A percentile compares a stretch with the other conserved stretches of the same genome.
Evolutionary conservation across 495 filamentous ascomycete genomes (phyloP).

Genomic region (Podospora bellae-mahoneyi): DNA sequence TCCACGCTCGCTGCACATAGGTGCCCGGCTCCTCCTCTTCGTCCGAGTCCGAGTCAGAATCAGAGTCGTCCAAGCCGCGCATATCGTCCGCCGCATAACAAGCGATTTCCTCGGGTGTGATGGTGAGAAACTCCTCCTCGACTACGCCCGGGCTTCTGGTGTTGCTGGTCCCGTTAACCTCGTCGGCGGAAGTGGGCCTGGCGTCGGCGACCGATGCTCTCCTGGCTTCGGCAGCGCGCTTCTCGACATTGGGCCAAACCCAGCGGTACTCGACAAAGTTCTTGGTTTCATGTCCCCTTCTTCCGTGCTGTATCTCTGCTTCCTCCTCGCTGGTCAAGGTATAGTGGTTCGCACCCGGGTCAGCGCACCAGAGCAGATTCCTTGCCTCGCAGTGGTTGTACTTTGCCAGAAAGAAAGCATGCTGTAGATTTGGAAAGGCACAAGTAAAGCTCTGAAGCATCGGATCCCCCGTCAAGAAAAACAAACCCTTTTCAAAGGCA

Average conservation of each 20-base stretch:
- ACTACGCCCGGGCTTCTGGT: neutral
- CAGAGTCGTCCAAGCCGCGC: neutral
- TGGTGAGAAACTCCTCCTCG: neutral
- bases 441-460: neutral
- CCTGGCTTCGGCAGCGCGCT: neutral
- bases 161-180: neutral
- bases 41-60: neutral
- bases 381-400: neutral
- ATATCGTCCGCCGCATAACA: neutral
- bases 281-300: neutral
- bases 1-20: slow-evolving; percentile 10
- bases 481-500: slow-evolving; percentile 13
- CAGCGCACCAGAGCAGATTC: slow-evolving; percentile 31
- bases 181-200: neutral
- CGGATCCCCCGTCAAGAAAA: neutral
- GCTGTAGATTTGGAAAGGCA: slow-evolving; percentile 19
- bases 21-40: neutral
- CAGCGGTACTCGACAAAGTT: slow-evolving; percentile 24
- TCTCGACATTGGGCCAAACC: slow-evolving; percentile 37
- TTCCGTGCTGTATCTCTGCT: neutral
- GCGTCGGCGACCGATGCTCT: neutral
- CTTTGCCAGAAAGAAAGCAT: slow-evolving; percentile 17
- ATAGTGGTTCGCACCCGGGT: slow-evolving; percentile 22
- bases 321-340: slow-evolving; percentile 20
- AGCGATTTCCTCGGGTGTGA: neutral